Conservation (phyloP, 1,284 basidiomycete species). For the Pseudozyma sp. region DNA sequence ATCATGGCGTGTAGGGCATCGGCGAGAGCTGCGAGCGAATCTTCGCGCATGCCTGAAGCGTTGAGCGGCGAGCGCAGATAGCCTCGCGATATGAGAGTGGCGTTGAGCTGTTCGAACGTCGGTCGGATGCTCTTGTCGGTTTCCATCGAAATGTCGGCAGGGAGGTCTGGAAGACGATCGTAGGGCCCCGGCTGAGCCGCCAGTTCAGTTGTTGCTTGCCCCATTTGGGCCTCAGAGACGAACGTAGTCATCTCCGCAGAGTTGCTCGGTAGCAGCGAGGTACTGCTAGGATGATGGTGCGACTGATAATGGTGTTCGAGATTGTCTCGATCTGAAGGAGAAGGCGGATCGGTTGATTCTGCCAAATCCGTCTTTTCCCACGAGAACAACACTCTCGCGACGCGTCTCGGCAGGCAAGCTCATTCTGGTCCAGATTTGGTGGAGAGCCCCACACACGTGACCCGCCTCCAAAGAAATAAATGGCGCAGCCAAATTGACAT, state of each 20-base stretch:
- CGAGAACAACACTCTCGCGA: constrained; percentile 48
- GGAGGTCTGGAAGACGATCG: constrained; percentile 40
- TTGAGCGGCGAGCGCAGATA: constrained; percentile 43
- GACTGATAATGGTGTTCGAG: constrained; percentile 19
- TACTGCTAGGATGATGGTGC: neutral
- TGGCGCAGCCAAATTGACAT: neutral
- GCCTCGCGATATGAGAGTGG: constrained; percentile 50
- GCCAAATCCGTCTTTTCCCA: neutral
- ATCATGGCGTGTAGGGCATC: constrained; percentile 56
- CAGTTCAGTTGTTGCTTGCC: neutral
- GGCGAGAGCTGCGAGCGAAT: constrained; percentile 29
- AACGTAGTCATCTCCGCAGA: constrained; percentile 3
- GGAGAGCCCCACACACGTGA: constrained; percentile 22
- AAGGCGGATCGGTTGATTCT: too few relatives aligned
- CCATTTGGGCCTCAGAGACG: constrained; percentile 1
- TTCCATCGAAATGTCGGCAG: constrained; percentile 32
- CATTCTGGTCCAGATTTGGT: neutral
- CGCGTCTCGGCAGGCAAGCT: constrained; percentile 20
- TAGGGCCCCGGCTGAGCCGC: constrained; percentile 16
- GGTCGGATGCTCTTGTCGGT: constrained; percentile 17
- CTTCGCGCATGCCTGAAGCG: constrained; percentile 28
- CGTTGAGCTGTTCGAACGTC: constrained; percentile 56
- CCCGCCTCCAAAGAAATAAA: neutral
- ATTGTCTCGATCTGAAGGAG: neutral
- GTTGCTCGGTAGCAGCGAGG: too few relatives aligned